A percentile compares a stretch with the other conserved stretches of the same genome.
phyloP scores from a whole-genome alignment of 2,329 filamentous ascomycete genomes.

The Pyricularia sp. region DNA sequence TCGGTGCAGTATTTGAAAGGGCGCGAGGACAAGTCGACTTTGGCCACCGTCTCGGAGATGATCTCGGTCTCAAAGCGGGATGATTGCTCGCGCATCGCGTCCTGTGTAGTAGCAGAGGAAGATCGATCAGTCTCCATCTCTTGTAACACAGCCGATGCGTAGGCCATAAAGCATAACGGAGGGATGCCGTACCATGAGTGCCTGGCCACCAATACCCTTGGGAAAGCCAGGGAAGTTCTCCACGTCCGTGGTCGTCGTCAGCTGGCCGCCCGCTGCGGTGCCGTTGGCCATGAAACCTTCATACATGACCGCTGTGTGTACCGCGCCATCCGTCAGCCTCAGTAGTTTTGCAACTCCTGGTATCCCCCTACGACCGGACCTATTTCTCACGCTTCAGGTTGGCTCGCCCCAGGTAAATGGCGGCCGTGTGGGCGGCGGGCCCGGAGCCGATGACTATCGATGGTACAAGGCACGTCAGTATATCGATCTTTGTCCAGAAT shows the following conservation, averaged over 20 bases:
- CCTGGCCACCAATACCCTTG: constrained; percentile 70
- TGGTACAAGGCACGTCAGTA: not conserved
- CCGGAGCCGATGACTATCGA: constrained; percentile 71
- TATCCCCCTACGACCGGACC: not conserved
- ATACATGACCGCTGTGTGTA: constrained; percentile 61
- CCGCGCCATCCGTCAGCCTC: constrained; percentile 2
- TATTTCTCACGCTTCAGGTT: constrained; percentile 65
- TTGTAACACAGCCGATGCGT: not conserved
- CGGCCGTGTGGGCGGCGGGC: constrained; percentile 92
- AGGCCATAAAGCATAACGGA: not conserved
- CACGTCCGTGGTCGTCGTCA: constrained; percentile 95
- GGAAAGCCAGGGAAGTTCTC: constrained; percentile 98
- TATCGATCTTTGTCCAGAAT: not conserved
- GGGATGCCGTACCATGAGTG: constrained; percentile 58
- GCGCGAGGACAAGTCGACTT: constrained; percentile 67
- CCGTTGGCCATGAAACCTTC: constrained; percentile 97
- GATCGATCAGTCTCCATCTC: constrained; percentile 3
- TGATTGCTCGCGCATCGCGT: constrained; percentile 86
- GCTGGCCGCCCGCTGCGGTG: constrained; percentile 87
- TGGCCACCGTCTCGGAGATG: constrained; percentile 81
- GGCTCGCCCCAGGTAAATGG: constrained; percentile 88
- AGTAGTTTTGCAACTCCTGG: not conserved
- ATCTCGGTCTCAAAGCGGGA: constrained; percentile 86
- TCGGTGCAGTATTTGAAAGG: constrained; percentile 94
- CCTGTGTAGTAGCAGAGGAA: constrained; percentile 26